Percentiles rank a stretch among this genome's conserved stretches.
These are phyloP conservation scores for Suillus placidus DNA, from an alignment of 768 basidiomycete genomes.

Conservation along the genomic window DNA sequence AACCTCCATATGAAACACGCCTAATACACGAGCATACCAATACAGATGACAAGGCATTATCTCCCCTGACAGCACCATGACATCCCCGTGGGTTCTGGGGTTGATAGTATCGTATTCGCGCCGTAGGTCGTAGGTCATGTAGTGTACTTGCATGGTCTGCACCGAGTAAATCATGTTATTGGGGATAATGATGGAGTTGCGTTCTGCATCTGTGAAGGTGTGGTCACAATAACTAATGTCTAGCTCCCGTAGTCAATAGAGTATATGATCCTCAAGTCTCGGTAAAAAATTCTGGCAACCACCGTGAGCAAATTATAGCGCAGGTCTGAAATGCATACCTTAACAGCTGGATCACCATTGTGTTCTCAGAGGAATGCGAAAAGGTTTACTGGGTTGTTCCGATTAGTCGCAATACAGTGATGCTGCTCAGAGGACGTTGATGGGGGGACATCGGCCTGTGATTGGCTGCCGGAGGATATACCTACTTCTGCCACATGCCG, in stretches of 20 bases:
- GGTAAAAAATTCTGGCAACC: no score
- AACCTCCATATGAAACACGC: slow-evolving; percentile 23
- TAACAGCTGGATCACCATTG: slow-evolving; percentile 32
- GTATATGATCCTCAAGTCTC: no score
- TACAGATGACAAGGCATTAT: background rate
- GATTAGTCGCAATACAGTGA: slow-evolving; percentile 19
- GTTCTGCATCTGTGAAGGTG: no score
- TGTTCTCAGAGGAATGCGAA: slow-evolving; percentile 8
- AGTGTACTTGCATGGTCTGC: slow-evolving; percentile 27
- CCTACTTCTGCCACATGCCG: background rate
- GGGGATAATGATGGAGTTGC: slow-evolving; percentile 15
- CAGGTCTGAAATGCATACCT: no score
- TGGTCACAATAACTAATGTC: no score
- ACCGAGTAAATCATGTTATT: slow-evolving; percentile 25
- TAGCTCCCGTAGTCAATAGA: no score
- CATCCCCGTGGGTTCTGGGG: background rate
- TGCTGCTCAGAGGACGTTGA: slow-evolving; percentile 6
- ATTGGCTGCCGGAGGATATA: background rate
- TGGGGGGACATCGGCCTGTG: background rate
- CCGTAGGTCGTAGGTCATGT: slow-evolving; percentile 30
- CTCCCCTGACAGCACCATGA: slow-evolving; percentile 17
- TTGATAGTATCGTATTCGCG: slow-evolving; percentile 15
- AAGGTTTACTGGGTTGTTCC: background rate
- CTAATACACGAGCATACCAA: slow-evolving; percentile 10
- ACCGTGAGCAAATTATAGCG: no score